Evolutionary conservation across 2,329 filamentous ascomycete species (phyloP).

Genomic region (Pestalotiopsis sp.): DNA sequence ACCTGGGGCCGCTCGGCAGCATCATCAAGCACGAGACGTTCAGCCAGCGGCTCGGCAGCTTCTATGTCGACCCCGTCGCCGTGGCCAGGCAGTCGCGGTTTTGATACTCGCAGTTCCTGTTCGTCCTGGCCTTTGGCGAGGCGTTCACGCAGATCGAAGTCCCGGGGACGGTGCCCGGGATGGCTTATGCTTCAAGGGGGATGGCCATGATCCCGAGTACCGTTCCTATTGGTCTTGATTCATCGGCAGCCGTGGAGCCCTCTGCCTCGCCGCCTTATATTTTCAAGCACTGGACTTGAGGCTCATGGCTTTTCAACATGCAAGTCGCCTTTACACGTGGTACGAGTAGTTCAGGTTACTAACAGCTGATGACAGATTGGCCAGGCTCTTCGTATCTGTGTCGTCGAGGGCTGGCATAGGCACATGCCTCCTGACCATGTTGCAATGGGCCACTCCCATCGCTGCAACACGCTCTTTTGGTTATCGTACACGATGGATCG

Average conservation of each 20-base stretch:
- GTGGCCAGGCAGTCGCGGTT: background rate
- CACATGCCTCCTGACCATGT: background rate
- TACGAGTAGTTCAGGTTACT: no score
- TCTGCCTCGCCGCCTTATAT: background rate
- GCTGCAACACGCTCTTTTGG: background rate
- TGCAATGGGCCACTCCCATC: background rate
- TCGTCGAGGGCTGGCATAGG: background rate
- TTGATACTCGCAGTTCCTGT: background rate
- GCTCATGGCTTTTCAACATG: background rate
- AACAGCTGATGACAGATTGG: background rate
- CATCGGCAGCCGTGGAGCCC: background rate
- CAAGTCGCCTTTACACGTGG: background rate
- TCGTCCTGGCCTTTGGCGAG: slow-evolving; percentile 3
- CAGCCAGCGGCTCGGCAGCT: background rate
- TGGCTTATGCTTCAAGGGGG: background rate
- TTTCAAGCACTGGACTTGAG: slow-evolving; percentile 1
- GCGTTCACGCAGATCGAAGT: background rate
- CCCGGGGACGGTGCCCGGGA: background rate
- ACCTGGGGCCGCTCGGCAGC: background rate
- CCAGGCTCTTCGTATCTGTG: background rate
- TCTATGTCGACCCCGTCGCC: background rate
- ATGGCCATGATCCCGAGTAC: background rate
- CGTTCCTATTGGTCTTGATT: background rate
- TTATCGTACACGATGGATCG: background rate
- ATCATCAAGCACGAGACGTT: background rate